phyloP scores from a whole-genome alignment of 495 filamentous ascomycete species.

The Aspergillus biplanus region DNA sequence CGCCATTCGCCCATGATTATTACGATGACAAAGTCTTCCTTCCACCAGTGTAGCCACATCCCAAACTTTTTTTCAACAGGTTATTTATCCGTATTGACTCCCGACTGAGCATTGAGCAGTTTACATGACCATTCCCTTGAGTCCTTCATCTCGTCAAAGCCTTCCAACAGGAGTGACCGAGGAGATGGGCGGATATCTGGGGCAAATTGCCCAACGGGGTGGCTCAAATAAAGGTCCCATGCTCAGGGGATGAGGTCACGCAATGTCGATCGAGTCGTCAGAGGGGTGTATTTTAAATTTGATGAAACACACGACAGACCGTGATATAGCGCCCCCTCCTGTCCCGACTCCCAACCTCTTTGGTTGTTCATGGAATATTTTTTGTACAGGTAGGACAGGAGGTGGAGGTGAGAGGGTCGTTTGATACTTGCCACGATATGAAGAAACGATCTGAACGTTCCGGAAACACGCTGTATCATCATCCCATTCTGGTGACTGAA shows the following conservation, averaged over 20 bases:
- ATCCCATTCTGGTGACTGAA: background rate
- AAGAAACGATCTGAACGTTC: background rate
- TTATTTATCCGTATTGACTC: no score
- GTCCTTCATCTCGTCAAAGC: background rate
- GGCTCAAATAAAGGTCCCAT: conserved; percentile 24
- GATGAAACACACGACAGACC: conserved; percentile 4
- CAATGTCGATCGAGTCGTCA: conserved; percentile 46
- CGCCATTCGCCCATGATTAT: background rate
- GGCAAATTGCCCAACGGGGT: conserved; percentile 15
- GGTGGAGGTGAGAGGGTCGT: background rate
- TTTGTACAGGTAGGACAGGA: background rate
- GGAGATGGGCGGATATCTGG: conserved; percentile 18
- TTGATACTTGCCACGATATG: conserved; percentile 1
- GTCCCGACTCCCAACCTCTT: background rate
- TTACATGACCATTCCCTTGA: no score
- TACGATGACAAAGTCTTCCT: no score
- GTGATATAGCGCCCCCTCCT: background rate
- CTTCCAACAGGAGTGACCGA: conserved; percentile 11
- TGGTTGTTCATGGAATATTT: background rate
- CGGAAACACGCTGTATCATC: background rate
- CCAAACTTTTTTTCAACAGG: no score
- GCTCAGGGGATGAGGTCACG: conserved; percentile 31
- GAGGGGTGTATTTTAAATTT: conserved; percentile 11
- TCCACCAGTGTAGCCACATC: no score
- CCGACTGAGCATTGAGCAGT: no score